These are phyloP conservation scores for Pontederia paniculata DNA, from an alignment of 176 grass and related monocot genomes.

Conservation along the genomic window DNA sequence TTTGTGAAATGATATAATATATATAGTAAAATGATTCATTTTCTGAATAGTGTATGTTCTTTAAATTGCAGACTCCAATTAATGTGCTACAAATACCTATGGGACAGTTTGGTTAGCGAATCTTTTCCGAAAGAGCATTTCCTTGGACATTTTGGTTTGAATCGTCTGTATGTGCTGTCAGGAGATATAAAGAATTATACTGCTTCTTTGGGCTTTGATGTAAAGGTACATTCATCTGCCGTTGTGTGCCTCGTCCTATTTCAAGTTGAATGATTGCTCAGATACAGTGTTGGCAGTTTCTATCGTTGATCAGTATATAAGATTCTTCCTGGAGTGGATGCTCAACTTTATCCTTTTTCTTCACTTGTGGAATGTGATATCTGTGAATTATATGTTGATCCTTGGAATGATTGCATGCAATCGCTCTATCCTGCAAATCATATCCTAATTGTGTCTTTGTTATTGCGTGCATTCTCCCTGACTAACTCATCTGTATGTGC, in stretches of 20 bases:
- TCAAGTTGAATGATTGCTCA: slow-evolving; percentile 1
- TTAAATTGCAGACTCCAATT: slow-evolving; percentile 56
- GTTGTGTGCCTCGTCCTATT: neutral
- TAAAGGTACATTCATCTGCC: slow-evolving; percentile 37
- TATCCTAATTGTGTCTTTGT: no score
- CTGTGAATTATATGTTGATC: no score
- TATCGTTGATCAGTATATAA: no score
- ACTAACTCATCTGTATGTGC: neutral
- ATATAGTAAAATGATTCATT: no score
- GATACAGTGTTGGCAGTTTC: neutral
- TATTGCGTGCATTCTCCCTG: no score
- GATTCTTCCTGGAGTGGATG: no score
- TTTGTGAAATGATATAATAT: neutral
- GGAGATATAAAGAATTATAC: slow-evolving; percentile 49
- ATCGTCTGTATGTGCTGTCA: slow-evolving; percentile 35
- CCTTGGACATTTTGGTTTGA: slow-evolving; percentile 50
- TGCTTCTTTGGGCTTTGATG: slow-evolving; percentile 48
- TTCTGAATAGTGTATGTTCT: no score
- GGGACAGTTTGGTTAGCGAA: slow-evolving; percentile 42
- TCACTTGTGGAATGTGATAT: no score
- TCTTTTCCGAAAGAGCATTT: slow-evolving; percentile 47
- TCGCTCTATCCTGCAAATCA: no score
- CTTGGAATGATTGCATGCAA: no score
- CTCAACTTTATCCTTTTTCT: no score
- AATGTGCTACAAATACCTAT: slow-evolving; percentile 94